Base-by-base conservation (phyloP, 2,329 filamentous ascomycete genomes). In the Colletotrichum spaethianum region DNA sequence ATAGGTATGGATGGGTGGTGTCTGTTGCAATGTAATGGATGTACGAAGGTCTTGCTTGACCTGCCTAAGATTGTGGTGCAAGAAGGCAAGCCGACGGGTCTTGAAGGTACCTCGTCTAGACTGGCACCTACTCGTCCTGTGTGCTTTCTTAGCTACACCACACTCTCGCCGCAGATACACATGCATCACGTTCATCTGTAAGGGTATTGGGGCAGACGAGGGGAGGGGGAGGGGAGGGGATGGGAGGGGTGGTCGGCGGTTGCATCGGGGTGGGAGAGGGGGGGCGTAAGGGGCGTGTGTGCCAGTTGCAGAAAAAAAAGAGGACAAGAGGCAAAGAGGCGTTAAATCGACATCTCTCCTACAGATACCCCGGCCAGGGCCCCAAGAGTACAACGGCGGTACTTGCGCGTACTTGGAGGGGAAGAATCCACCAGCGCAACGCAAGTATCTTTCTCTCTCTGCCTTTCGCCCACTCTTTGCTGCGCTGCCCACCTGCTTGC, bases 31-130 rank as follows among this genome's bases (percentile, higher is more conserved):
- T 63, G 57, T 33, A 61, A 73, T 73, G 71, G 60, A 67, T 67
- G 67, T 73, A 56, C 48, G 52, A 50, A 69, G 40, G 55, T 59
- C 40, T 62, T 28, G 59, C 53, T 61, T 28, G 59, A 36, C 12
- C 56, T 60, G 63, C 67, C 68, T 62, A 72, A 70, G 56, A 70
- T 71, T 67, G 64, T 67, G 68, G 68, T 71, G 56, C 50, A 67
- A 31, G 55, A 66, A 60, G 28, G 65, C 65, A 70, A 57, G 70
- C 28, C 66, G 65, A 64, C 66, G 52, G 68, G 65, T 64, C 68
- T 61, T 70, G 56, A 62, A 50, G 63, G 65, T 69, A 72, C 69
- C 59, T 72, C 38, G 64, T 61, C 68, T 69, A 57, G 50, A 62
- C 57, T 57, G 56, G 31, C 63, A 71, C 63, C 53, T 71, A 31